Percentiles rank a stretch among this genome's conserved stretches.
Conservation (phyloP, 148 eudicot species). For the Silene conica region DNA sequence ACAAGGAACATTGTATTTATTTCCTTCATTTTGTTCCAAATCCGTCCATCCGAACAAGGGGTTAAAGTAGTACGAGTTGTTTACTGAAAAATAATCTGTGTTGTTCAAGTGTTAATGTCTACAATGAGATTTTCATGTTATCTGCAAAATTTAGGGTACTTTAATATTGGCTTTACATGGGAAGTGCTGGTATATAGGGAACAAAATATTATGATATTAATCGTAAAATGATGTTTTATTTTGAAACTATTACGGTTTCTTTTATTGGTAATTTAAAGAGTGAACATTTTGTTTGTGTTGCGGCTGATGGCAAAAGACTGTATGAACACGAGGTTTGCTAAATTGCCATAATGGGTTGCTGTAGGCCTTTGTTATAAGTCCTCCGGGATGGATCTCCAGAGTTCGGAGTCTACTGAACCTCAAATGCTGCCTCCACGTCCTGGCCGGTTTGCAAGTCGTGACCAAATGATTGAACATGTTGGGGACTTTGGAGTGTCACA, state of each 20-base stretch:
- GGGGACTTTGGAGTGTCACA: conserved; percentile 65
- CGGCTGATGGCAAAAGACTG: neutral
- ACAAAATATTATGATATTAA: too few relatives aligned
- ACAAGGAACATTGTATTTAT: neutral
- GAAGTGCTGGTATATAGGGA: neutral
- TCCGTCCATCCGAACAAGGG: neutral
- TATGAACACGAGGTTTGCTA: neutral
- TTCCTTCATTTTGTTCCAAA: too few relatives aligned
- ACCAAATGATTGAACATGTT: conserved; percentile 67
- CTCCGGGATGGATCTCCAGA: conserved; percentile 17
- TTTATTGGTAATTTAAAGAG: neutral
- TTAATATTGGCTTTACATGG: neutral
- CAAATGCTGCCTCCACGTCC: conserved; percentile 70
- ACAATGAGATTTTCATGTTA: neutral
- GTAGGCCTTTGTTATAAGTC: conserved; percentile 10
- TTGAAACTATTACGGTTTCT: neutral
- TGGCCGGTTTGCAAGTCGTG: conserved; percentile 60
- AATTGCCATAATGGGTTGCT: conserved; percentile 3
- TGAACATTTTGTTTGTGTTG: neutral
- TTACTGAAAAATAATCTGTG: neutral
- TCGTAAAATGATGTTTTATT: too few relatives aligned
- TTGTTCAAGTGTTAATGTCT: neutral
- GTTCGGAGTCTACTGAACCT: conserved; percentile 20
- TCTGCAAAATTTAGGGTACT: neutral
- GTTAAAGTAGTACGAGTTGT: neutral